Base-by-base conservation (phyloP, 1,284 basidiomycete genomes). In the Ustilago crameri region DNA sequence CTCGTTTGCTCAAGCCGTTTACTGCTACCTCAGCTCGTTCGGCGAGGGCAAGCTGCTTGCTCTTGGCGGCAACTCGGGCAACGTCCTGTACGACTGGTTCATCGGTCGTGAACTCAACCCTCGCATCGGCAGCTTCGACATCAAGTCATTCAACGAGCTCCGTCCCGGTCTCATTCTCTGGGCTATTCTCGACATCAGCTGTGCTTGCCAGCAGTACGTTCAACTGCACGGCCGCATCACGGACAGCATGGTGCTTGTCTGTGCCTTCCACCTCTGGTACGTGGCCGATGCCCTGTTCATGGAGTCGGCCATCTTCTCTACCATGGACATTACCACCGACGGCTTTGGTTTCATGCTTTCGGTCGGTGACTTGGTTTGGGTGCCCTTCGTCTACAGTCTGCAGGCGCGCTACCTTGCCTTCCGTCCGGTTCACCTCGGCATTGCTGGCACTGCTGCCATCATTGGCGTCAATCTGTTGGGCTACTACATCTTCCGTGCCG, bases 311-410 rank as follows among this genome's bases (percentile, higher is more conserved):
- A 89, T 98, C 79, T 88, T 98, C 67, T 95, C 92, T 9, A 94
- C 92, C 18, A 98, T 98, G 93, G 95, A 98, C 83, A 96, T 98
- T 81, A 95, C 91, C 9, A 93, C 93, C 26, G 96, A 99, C 78
- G 95, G 95, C 5, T 98, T 98, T 77, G 96, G 96, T 8, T 98
- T 95, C 87, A 99, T 98, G 96, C 90, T 99, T 30, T 86, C 93
- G 3, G 89, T 96, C 48, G 96, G 95, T 45, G 94, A 98, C 84
- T 88, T 98, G 23, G 86, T 90, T 18, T 98, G 93, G 92, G 92
- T 98, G 9, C 96, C 96, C 5, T 97, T 98, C 85, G 90, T 90
- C 15, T 99, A 98, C 85, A 90, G 90, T 22, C 88, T 98, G 5
- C 95, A 98, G 86, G 93, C 95, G 1, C 91, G 94, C 54, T 98